Evolutionary conservation across 331 rosid genomes (phyloP), one percentile per base, ranked within the genome.

Genomic region (Dryas integrifolia): DNA sequence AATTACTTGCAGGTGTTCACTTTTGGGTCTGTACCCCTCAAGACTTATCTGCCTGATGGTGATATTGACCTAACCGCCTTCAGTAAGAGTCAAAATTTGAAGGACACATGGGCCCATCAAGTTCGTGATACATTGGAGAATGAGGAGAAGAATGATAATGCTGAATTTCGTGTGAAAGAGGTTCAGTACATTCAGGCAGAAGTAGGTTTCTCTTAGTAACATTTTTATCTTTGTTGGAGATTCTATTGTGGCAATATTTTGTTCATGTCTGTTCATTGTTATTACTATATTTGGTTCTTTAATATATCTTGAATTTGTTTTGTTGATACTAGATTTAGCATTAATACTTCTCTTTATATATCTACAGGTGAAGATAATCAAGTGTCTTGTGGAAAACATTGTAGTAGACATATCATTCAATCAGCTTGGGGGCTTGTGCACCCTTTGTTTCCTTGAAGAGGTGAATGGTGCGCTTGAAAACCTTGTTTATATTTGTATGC

Each of bases 101-200:
- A 95, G 85, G 99, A 95, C 65, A 58, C 81, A 52, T 95, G 98
- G 99, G 99, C 98, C 58, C 98, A 90, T 74, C 91, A 87, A 72
- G 99, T 95, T 73, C 92, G 96, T 47, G 99, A 89, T 88, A 83
- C 85, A 90, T 89, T 95, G 66, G 85, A 89, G 81, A 88, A 70
- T 5, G 99, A 95, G 88, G 99, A 95, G 84, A 95, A 86, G 88
- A 92, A 88, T 53, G 93, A 88, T 75, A 85, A 87, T 80, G 97
- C 99, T 43, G 97, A 92, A 85, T 95, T 95, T 73, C 92, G 40
- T 69, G 97, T 95, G 65, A 95, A 89, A 84, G 99, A 95, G 77
- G 99, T 95, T 81, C 99, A 95, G 86, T 95, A 89, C 86, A 95
- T 95, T 77, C 95, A 95, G 83, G 99, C 99, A 4, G 99, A 95